These are phyloP conservation scores for Leccinum cinnamomeum DNA, from an alignment of 1,284 basidiomycete species.

Conservation along the genomic window DNA sequence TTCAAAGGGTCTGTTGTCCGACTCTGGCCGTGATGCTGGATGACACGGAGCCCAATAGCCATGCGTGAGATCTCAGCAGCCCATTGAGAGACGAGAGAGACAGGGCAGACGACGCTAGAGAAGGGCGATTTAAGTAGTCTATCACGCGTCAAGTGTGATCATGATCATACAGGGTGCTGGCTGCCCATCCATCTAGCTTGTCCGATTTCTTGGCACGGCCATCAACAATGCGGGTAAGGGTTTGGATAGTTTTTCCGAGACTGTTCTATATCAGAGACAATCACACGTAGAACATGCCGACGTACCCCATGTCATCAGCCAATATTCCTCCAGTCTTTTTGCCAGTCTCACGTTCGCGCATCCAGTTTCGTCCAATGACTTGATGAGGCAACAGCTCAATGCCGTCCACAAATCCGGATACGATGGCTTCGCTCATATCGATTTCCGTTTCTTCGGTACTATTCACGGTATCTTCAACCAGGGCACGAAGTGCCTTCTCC, in stretches of 20 bases:
- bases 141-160: slow-evolving; percentile 2
- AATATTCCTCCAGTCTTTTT: slow-evolving; percentile 86
- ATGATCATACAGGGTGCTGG: slow-evolving; percentile 67
- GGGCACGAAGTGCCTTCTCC: slow-evolving; percentile 63
- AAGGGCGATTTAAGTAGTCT: slow-evolving; percentile 16
- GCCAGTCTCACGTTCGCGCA: slow-evolving; percentile 79
- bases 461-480: slow-evolving; percentile 50
- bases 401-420: slow-evolving; percentile 71
- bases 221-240: slow-evolving; percentile 79
- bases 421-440: slow-evolving; percentile 61
- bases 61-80: slow-evolving; percentile 83
- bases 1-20: slow-evolving; percentile 65
- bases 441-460: slow-evolving; percentile 52
- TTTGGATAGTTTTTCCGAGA: slow-evolving; percentile 93
- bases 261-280: slow-evolving; percentile 37
- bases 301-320: slow-evolving; percentile 89
- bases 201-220: slow-evolving; percentile 70
- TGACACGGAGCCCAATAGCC: slow-evolving; percentile 66
- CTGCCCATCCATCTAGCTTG: slow-evolving; percentile 68
- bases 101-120: slow-evolving; percentile 74
- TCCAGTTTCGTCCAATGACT: slow-evolving; percentile 82
- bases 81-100: slow-evolving; percentile 92
- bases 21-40: slow-evolving; percentile 79
- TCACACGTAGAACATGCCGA: not conserved
- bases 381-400: slow-evolving; percentile 85